Evolutionary conservation across 2,329 filamentous ascomycete species (phyloP), one percentile per base, ranked within the genome.

Genomic region (Cladosporium sp.): DNA sequence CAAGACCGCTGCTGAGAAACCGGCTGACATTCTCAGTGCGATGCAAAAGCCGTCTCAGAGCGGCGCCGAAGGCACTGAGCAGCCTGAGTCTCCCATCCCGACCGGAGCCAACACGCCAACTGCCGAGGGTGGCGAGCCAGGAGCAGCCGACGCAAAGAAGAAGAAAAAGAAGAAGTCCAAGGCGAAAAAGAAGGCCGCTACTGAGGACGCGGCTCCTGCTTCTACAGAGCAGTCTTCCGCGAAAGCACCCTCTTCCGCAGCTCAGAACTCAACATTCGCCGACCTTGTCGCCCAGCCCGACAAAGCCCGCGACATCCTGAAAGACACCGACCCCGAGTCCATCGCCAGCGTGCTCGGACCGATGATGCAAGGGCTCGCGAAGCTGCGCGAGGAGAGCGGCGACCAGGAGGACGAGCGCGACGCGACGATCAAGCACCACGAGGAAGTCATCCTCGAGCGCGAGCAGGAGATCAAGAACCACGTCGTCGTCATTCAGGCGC

Each of bases 111-210:
- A 56, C 33, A 63, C 60, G 13, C 54, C 56, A 9, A 54, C 61
- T 9, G 54, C 58, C 1, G 61, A 59, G 19, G 57, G 42, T 11
- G 59, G 56, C 11, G 64, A 66, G 40, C 32, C 54, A 11, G 56
- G 52, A 10, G 43, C 70, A 11, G 69, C 64, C 11, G 69, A 74
- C 9, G 72, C 73, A 54, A 92, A 90, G 72, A 95, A 89, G 70
- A 91, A 88, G 69, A 95, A 90, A 59, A 75, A 88, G 67, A 95
- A 92, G 75, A 95, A 71, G 59, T 73, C 73, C 49, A 75, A 89
- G 66, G 93, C 91, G 74, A 95, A 95, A 79, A 87, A 91, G 74
- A 82, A 81, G 14, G 77, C 32, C 33, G 31, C 52, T 40, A 77
- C 32, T 82, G 80, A 58, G 68, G 59, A 51, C 33, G 56, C 54